A percentile compares a stretch with the other conserved stretches of the same genome.
These are phyloP conservation scores for Leccinum barrowsii DNA, from an alignment of 768 basidiomycete species.

Conservation along the genomic window DNA sequence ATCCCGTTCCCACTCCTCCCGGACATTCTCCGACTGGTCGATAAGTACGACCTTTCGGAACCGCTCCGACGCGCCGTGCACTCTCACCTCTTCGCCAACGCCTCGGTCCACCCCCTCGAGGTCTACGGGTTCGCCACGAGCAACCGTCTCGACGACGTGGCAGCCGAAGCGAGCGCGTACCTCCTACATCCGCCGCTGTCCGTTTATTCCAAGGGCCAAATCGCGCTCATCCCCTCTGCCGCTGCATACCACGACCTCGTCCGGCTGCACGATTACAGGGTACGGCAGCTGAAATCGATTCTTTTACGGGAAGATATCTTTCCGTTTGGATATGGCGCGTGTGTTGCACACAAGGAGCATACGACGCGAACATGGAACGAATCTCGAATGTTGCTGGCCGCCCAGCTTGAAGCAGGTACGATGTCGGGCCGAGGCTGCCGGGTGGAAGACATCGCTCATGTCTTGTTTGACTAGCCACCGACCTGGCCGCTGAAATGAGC, in stretches of 20 bases:
- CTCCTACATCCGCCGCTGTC: constrained; percentile 52
- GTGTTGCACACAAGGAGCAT: constrained; percentile 46
- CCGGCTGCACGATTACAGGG: constrained; percentile 51
- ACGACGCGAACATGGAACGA: constrained; percentile 51
- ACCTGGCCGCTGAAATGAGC: constrained; percentile 67
- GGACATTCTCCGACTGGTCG: constrained; percentile 52
- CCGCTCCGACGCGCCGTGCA: constrained; percentile 41
- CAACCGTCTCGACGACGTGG: constrained; percentile 44
- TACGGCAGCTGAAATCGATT: constrained; percentile 48
- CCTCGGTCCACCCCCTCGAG: constrained; percentile 46
- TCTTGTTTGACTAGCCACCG: constrained; percentile 43
- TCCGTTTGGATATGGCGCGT: constrained; percentile 68
- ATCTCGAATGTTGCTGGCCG: constrained; percentile 42
- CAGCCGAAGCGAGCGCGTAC: constrained; percentile 56
- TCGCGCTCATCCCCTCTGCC: constrained; percentile 53
- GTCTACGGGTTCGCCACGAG: constrained; percentile 57
- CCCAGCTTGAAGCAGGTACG: constrained; percentile 53
- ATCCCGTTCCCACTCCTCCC: constrained; percentile 67
- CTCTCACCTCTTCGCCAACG: constrained; percentile 54
- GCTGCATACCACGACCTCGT: constrained; percentile 62
- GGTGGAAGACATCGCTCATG: constrained; percentile 5
- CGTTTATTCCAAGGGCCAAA: constrained; percentile 48
- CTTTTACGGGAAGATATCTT: constrained; percentile 62
- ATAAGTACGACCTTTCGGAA: constrained; percentile 61
- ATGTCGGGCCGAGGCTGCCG: not conserved